Base-by-base conservation (phyloP, 78 protist species). In the Polysphondylium violaceum region DNA sequence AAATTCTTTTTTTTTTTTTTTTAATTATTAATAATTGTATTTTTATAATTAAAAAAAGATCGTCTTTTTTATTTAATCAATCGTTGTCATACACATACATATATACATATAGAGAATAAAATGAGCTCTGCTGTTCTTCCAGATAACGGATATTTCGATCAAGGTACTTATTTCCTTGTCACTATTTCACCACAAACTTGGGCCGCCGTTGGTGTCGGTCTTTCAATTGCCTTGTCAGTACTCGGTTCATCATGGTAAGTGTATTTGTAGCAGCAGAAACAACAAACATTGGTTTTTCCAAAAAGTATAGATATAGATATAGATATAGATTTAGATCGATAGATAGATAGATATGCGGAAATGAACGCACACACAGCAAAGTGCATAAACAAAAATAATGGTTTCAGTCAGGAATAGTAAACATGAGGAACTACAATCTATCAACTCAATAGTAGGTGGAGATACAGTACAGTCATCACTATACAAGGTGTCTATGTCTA, bases 161-260 rank as follows among this genome's bases (percentile, higher is more conserved):
- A 9, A 43, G n/a, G 50, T 25, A 31, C 85, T 19, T 75, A 36
- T 51, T 69, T 87, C 38, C 33, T 74, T 78, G 87, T 60, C 0
- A 74, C 76, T 35, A 73, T 97, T 38, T 2, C 71, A 2, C 98
- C 99, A 21, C 76, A 85, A 72, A 81, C 96, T 29, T 96, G 79
- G 79, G 98, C 97, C 5, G 86, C 93, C 4, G 12, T 98, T 21
- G 99, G 99, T 59, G 79, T 94, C 38, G 87, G 94, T 33, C 40
- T 98, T 3, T 43, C 98, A 43, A 97, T 99, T 38, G 97, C 97
- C 74, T 44, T 99, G 8, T 97, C 99, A 14, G 98, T 98, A 1
- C 87, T 98, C 7, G 99, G 99, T 9, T 99, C 99, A 9, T 98
- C 99, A 6, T 98, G 99, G 99, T n/a, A n/a, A n/a, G n/a, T n/a